Percentiles rank a stretch among this genome's conserved stretches.
Evolutionary conservation across 306 rosid genomes (phyloP).

Genomic region (Gynostemma pentaphyllum): DNA sequence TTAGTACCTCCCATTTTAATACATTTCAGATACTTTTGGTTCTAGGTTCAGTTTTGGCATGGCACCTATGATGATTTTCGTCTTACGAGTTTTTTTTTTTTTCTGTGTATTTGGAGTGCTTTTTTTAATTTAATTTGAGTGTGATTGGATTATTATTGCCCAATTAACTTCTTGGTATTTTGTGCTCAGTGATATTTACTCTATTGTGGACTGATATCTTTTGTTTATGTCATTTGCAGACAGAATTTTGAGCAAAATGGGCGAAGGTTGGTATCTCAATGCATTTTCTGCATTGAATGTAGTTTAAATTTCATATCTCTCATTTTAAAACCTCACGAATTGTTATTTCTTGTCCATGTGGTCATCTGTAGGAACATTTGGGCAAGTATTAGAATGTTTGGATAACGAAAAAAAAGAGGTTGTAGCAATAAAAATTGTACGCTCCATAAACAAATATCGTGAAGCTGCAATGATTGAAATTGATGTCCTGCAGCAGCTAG

Average conservation of each 20-base stretch:
- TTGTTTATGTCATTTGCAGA: conserved; percentile 34
- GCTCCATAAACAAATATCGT: conserved; percentile 55
- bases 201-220: conserved; percentile 5
- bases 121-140: background rate
- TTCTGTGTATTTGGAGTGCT: background rate
- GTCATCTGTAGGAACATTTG: conserved; percentile 55
- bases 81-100: background rate
- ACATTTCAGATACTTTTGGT: background rate
- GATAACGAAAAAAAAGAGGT: conserved; percentile 60
- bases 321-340: background rate
- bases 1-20: conserved; percentile 17
- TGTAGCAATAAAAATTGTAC: conserved; percentile 63
- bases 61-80: background rate
- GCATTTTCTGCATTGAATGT: background rate
- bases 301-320: background rate
- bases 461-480: conserved; percentile 83
- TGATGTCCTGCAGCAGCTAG: conserved; percentile 56
- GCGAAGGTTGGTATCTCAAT: conserved; percentile 42
- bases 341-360: background rate
- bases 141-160: background rate
- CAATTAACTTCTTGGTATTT: background rate
- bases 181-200: background rate
- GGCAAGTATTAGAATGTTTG: conserved; percentile 71
- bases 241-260: conserved; percentile 66
- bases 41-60: background rate